Evolutionary conservation across 306 rosid species (phyloP).

Genomic region (Glycine tomentella): DNA sequence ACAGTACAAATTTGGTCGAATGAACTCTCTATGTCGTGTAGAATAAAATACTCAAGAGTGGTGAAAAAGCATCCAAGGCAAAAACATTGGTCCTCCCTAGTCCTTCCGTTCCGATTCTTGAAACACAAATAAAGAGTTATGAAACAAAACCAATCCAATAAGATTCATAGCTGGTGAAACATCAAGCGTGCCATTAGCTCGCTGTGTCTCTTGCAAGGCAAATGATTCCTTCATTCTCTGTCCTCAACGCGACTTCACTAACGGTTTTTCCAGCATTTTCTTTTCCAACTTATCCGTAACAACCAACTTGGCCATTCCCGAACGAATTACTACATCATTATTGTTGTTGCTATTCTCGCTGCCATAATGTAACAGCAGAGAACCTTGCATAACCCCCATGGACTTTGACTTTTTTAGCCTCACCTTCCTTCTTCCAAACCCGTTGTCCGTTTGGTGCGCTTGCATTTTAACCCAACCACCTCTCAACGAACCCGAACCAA

Average conservation of each 20-base stretch:
- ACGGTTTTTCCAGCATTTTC: conserved; percentile 58
- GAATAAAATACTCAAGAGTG: too few species aligned
- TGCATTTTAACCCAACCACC: conserved; percentile 20
- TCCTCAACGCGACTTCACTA: conserved; percentile 31
- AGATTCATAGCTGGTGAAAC: too few species aligned
- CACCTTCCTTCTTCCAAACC: conserved; percentile 43
- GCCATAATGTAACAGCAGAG: conserved; percentile 9
- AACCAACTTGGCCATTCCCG: conserved; percentile 57
- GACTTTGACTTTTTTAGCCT: conserved; percentile 76
- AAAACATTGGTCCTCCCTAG: neutral
- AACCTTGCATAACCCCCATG: conserved; percentile 56
- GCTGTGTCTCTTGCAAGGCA: too few species aligned
- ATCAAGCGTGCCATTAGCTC: too few species aligned
- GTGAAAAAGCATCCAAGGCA: neutral
- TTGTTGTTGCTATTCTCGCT: too few species aligned
- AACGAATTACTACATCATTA: neutral
- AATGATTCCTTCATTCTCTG: too few species aligned
- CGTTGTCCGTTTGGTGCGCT: neutral
- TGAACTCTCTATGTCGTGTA: too few species aligned
- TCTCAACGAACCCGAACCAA: conserved; percentile 37
- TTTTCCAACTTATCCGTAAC: conserved; percentile 38
- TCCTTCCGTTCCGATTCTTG: neutral
- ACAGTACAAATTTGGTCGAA: neutral
- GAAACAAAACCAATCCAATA: too few species aligned
- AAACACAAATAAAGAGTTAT: too few species aligned